Evolutionary conservation across 140 eudicot genomes (phyloP).

Genomic region (Stevia rebaudiana): DNA sequence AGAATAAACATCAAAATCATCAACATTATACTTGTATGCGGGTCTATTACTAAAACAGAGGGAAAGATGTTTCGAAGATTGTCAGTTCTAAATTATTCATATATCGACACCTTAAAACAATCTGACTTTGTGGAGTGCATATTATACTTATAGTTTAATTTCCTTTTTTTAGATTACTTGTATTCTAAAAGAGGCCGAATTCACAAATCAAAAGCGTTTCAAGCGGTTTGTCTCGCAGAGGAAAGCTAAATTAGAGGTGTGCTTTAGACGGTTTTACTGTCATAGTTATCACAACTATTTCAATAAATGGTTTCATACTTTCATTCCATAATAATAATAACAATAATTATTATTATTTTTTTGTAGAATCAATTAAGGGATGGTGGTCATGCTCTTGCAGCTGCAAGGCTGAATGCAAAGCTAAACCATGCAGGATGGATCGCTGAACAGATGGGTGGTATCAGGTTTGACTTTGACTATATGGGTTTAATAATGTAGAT

Average conservation of each 20-base stretch:
- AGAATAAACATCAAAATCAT: neutral
- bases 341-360: no score
- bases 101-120: no score
- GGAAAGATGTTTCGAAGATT: neutral
- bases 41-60: neutral
- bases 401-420: constrained; percentile 90
- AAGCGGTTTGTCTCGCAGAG: constrained; percentile 86
- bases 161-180: constrained; percentile 40
- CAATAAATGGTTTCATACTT: neutral
- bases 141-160: constrained; percentile 3
- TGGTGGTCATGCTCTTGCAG: constrained; percentile 79
- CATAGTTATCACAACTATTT: neutral
- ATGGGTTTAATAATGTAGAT: constrained; percentile 2
- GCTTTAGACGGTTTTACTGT: neutral
- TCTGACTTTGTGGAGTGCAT: constrained; percentile 4
- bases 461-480: constrained; percentile 44
- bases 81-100: neutral
- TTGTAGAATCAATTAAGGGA: constrained; percentile 70
- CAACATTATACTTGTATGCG: neutral
- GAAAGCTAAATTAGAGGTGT: constrained; percentile 89
- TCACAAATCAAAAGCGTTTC: constrained; percentile 82
- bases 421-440: constrained; percentile 80
- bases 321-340: no score
- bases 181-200: constrained; percentile 67
- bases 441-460: constrained; percentile 79